These are phyloP conservation scores for Colletotrichum neosansevieriae DNA, from an alignment of 2,329 filamentous ascomycete species.

Conservation along the genomic window DNA sequence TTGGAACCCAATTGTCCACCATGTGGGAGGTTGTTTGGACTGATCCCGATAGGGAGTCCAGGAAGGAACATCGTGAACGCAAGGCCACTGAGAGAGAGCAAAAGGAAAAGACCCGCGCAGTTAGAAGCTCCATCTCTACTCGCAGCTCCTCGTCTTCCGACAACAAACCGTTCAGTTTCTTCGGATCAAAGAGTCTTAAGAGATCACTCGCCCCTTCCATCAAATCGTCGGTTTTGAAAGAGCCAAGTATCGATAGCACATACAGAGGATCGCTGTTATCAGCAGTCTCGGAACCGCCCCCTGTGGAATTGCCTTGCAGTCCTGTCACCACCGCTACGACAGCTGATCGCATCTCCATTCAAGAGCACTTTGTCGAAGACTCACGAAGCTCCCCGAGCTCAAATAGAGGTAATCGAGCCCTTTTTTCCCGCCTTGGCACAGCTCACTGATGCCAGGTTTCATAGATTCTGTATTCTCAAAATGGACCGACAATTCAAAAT, in stretches of 20 bases:
- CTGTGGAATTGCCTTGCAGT: constrained; percentile 18
- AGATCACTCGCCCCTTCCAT: constrained; percentile 45
- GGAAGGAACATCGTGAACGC: constrained; percentile 64
- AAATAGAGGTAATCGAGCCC: constrained; percentile 49
- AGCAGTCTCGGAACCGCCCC: constrained; percentile 29
- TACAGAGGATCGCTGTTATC: constrained; percentile 36
- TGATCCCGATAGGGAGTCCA: constrained; percentile 64
- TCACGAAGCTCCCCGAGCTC: constrained; percentile 43
- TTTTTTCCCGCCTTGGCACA: constrained; percentile 23
- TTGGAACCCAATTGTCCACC: constrained; percentile 28
- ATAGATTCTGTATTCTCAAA: constrained; percentile 60
- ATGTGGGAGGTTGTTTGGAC: constrained; percentile 74
- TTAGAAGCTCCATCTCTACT: constrained; percentile 54
- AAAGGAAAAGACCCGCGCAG: constrained; percentile 48
- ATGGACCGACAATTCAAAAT: constrained; percentile 51
- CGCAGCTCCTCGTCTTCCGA: constrained; percentile 58
- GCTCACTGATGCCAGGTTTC: constrained; percentile 42
- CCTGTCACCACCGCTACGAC: constrained; percentile 9
- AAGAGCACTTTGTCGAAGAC: constrained; percentile 32
- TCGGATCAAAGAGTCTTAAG: constrained; percentile 55
- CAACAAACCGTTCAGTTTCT: constrained; percentile 57
- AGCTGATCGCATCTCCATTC: constrained; percentile 16
- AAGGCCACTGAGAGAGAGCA: constrained; percentile 57
- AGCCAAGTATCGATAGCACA: constrained; percentile 32
- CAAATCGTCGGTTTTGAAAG: constrained; percentile 34